These are phyloP conservation scores for Xenoacremonium recifei DNA, from an alignment of 2,329 filamentous ascomycete genomes.

Conservation along the genomic window DNA sequence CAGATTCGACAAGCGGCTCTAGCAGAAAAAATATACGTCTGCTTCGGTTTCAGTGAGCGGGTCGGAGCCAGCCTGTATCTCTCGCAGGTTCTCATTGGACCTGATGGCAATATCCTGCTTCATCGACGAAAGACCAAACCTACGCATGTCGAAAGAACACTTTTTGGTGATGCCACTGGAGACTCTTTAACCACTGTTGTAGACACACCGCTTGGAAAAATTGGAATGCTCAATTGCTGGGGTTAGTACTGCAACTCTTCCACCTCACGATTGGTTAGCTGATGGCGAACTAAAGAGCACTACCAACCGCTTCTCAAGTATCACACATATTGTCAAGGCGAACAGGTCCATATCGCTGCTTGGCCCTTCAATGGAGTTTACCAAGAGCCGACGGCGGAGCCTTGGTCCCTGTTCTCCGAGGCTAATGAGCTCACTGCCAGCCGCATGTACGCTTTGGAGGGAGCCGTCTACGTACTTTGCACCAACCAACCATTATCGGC, in stretches of 20 bases:
- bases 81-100: constrained; percentile 50
- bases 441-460: constrained; percentile 26
- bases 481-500: constrained; percentile 23
- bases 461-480: constrained; percentile 24
- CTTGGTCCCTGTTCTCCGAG: constrained; percentile 27
- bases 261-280: too few species aligned
- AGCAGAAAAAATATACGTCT: constrained; percentile 43
- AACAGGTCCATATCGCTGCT: constrained; percentile 29
- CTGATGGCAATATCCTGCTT: constrained; percentile 42
- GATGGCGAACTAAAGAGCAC: too few species aligned
- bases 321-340: too few species aligned
- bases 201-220: constrained; percentile 47
- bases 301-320: too few species aligned
- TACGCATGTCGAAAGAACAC: constrained; percentile 45
- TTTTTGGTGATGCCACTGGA: constrained; percentile 56
- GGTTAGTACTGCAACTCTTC: too few species aligned
- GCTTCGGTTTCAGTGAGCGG: constrained; percentile 50
- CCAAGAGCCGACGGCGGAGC: too few species aligned
- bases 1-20: constrained; percentile 39
- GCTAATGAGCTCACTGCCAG: constrained; percentile 17
- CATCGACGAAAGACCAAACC: constrained; percentile 52
- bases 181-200: constrained; percentile 50
- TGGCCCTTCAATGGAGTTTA: too few species aligned
- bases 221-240: constrained; percentile 57
- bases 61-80: constrained; percentile 46